Evolutionary conservation across 345 rosid genomes (phyloP), one percentile per base, ranked within the genome.

Genomic region (Melaleuca alternifolia): DNA sequence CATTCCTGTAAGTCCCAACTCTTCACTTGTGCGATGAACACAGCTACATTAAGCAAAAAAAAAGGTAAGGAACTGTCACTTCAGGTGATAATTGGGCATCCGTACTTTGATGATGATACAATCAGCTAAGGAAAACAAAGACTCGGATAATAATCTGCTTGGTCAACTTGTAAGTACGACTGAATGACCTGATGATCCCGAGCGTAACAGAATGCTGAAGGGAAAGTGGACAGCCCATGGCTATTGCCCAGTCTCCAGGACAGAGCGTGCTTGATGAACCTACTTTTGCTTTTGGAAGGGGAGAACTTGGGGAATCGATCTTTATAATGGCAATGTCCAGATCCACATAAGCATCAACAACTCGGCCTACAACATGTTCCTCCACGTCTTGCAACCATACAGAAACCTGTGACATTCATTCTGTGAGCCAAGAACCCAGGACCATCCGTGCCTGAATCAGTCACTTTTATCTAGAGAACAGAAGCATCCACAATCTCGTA

Each of bases 1-100:
- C 92, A 90, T 90, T 88, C 98, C 98, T 89, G 94, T 93, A 59
- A 95, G 91, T 88, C 98, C 97, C 93, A 96, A 90, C 86, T 97
- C 99, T 88, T 98, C 93, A 91, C 97, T 97, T 92, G 96, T 96
- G 33, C 98, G 98, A 83, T 97, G 96, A 90, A 95, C 96, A 85
- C 98, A 97, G 59, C 99, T 96, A 84, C 5, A 82, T 89, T 76
- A 89, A 51, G 82, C 41, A 59, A 82, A 21, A 84, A 10, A 8
- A 79, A 87, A 85, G 86, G 6, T n/a, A 23, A 56, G n/a, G 61
- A 23, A 56, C 12, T 56, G 61, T 56, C 28, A 56, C 61, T 23
- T 24, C 21, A 24, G 4, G 61, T 56, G 9, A 10, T 56, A 56
- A 56, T 56, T 56, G 61, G 10, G 10, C n/a, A 56, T 56, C 61